Conservation (phyloP, 1,139 yeast species). For the Candida sp. region DNA sequence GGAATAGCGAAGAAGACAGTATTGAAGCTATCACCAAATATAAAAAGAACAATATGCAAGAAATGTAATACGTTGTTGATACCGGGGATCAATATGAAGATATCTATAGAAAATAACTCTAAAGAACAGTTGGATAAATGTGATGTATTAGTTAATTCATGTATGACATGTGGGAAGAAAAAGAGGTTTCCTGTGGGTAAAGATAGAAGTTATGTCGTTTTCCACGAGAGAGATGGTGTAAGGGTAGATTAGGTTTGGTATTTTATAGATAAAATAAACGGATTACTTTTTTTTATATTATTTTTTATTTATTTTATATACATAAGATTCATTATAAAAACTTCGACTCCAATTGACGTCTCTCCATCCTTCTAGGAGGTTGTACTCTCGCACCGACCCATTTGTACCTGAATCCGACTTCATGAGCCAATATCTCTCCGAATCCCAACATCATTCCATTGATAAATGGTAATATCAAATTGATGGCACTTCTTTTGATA, state of each 20-base stretch:
- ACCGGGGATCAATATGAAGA: constrained; percentile 42
- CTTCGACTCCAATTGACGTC: constrained; percentile 15
- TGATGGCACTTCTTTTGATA: constrained; percentile 57
- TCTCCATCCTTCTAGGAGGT: constrained; percentile 32
- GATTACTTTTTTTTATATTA: too few species aligned
- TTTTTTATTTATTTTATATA: not conserved
- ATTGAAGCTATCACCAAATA: constrained; percentile 53
- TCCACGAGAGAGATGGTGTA: constrained; percentile 24
- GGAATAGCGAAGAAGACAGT: constrained; percentile 63
- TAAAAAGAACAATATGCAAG: constrained; percentile 64
- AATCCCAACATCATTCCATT: constrained; percentile 97
- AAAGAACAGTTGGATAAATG: constrained; percentile 18
- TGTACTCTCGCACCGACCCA: constrained; percentile 74
- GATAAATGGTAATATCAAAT: constrained; percentile 79
- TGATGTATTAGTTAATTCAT: constrained; percentile 30
- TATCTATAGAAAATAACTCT: constrained; percentile 26
- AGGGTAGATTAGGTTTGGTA: not conserved
- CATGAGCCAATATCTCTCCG: constrained; percentile 95
- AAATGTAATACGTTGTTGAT: constrained; percentile 46
- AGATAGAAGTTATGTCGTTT: constrained; percentile 23
- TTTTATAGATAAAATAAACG: not conserved
- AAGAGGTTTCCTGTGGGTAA: constrained; percentile 36
- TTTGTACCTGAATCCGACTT: constrained; percentile 75
- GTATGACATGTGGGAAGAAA: constrained; percentile 19
- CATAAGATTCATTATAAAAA: constrained; percentile 12